These are phyloP conservation scores for Colletotrichum plurivorum DNA, from an alignment of 2,329 filamentous ascomycete species.

Conservation along the genomic window DNA sequence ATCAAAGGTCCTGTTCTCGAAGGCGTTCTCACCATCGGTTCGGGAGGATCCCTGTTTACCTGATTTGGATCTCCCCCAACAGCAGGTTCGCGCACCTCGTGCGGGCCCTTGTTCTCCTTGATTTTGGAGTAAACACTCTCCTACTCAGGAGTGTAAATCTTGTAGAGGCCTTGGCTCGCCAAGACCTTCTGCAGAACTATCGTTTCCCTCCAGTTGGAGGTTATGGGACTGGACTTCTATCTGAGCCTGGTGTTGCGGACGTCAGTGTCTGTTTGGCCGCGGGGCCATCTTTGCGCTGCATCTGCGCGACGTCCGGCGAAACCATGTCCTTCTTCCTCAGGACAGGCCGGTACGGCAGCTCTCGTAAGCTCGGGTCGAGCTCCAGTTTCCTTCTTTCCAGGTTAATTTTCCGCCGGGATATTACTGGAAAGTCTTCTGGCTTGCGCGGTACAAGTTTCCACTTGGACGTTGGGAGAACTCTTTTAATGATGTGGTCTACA, in stretches of 20 bases:
- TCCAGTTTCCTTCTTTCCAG: constrained; percentile 5
- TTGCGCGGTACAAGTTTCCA: background rate
- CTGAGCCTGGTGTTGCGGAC: background rate
- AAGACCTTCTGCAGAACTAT: background rate
- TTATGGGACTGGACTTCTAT: background rate
- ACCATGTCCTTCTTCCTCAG: constrained; percentile 16
- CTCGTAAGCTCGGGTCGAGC: constrained; percentile 8
- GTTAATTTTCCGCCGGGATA: constrained; percentile 1
- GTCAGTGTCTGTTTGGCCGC: background rate
- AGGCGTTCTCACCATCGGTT: too few species aligned
- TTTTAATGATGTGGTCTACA: constrained; percentile 1
- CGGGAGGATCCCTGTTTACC: too few species aligned
- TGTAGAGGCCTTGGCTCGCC: too few species aligned
- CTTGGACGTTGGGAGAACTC: background rate
- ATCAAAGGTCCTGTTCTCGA: too few species aligned
- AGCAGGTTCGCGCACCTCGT: too few species aligned
- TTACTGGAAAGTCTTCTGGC: background rate
- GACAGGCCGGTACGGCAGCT: constrained; percentile 2
- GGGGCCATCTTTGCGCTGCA: background rate
- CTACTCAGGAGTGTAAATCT: too few species aligned
- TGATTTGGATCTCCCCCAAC: too few species aligned
- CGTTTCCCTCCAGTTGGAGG: background rate
- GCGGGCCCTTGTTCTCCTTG: too few species aligned
- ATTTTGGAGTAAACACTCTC: too few species aligned
- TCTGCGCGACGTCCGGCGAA: background rate